A percentile compares a stretch with the other conserved stretches of the same genome.
Conservation (phyloP, 805 yeast species). For the Torulaspora maleeae region DNA sequence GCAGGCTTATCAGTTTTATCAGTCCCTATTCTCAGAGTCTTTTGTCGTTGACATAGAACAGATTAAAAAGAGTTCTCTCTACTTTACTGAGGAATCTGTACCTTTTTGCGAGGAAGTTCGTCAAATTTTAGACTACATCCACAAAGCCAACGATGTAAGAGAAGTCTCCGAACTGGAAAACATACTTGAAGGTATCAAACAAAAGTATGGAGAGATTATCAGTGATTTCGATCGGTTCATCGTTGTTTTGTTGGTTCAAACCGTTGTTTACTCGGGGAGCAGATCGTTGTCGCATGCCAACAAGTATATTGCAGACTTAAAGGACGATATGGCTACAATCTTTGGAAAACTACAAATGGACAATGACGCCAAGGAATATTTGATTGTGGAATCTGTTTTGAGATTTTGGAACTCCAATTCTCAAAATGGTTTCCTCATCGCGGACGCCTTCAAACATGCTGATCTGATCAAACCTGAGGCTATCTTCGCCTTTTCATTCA, state of each 20-base stretch:
- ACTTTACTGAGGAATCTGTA: conserved; percentile 37
- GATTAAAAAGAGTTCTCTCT: conserved; percentile 37
- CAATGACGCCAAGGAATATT: conserved; percentile 34
- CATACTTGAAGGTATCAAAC: conserved; percentile 32
- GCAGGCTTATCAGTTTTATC: conserved; percentile 38
- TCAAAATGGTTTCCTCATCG: conserved; percentile 56
- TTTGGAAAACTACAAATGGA: conserved; percentile 31
- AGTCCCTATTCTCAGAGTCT: conserved; percentile 25
- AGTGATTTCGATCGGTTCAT: conserved; percentile 43
- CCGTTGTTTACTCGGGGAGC: conserved; percentile 76
- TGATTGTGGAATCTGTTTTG: conserved; percentile 53
- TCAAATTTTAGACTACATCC: conserved; percentile 38
- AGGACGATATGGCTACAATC: conserved; percentile 36
- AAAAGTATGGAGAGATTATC: conserved; percentile 30
- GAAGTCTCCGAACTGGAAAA: conserved; percentile 31
- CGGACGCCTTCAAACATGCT: conserved; percentile 47
- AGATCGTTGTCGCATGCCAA: conserved; percentile 79
- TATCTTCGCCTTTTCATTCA: conserved; percentile 43
- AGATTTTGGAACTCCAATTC: conserved; percentile 64
- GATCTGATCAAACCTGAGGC: conserved; percentile 41
- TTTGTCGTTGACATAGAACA: conserved; percentile 28
- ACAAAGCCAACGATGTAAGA: conserved; percentile 33
- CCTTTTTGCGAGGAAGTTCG: conserved; percentile 38
- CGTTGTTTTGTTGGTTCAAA: conserved; percentile 60
- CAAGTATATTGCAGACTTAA: conserved; percentile 45